Conservation (phyloP, 768 basidiomycete species). For the Lentinula detonsa region DNA sequence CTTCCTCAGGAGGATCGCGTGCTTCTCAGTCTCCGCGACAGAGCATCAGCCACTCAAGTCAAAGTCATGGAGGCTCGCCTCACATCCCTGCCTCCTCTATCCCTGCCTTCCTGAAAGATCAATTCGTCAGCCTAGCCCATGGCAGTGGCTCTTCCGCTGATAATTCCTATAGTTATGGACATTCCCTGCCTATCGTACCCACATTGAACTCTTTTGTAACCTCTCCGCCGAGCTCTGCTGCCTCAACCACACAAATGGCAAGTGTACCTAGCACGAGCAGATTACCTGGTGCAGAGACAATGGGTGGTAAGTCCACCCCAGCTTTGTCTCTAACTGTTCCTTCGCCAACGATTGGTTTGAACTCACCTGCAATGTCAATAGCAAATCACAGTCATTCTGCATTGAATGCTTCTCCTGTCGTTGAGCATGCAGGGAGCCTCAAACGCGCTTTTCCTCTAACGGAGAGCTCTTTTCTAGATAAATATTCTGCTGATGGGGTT, state of each 20-base stretch:
- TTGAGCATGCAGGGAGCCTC: background rate
- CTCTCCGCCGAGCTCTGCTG: background rate
- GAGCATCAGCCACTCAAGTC: background rate
- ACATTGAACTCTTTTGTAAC: background rate
- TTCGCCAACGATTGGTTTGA: background rate
- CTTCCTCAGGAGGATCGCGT: background rate
- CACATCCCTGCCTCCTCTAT: conserved; percentile 1
- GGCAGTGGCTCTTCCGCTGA: background rate
- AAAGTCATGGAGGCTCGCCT: conserved; percentile 4
- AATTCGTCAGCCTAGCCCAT: background rate
- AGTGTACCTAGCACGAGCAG: background rate
- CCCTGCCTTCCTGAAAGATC: conserved; percentile 7
- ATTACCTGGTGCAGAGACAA: background rate
- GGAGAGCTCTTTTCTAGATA: conserved; percentile 12
- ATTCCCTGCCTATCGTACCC: background rate
- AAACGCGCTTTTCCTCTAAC: conserved; percentile 10
- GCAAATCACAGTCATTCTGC: background rate
- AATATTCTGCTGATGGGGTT: conserved; percentile 3
- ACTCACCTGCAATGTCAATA: conserved; percentile 3
- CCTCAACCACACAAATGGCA: background rate
- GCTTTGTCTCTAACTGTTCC: background rate
- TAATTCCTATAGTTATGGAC: background rate
- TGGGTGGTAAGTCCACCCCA: background rate
- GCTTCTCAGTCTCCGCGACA: background rate
- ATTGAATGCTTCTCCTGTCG: background rate